Base-by-base conservation (phyloP, 192 early-diverging fungal genomes). In the Podila epicladia region DNA sequence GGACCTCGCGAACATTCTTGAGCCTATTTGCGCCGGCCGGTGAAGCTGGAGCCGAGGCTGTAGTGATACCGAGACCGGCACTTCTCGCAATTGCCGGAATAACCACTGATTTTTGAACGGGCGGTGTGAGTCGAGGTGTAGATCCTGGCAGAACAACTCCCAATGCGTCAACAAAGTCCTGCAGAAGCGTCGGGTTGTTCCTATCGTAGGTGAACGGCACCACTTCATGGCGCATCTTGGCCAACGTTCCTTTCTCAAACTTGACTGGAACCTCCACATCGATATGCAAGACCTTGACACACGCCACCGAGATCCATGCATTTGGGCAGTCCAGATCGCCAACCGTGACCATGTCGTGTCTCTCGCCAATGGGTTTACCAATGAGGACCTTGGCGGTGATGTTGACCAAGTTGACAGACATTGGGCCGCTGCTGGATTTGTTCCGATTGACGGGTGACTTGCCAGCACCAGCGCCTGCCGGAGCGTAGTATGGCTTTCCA, bases 351-450 rank as follows among this genome's bases (percentile, higher is more conserved):
- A 85, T 74, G n/a, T 79, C 74, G 29, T 78, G 69, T 58, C 74
- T 22, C 19, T 82, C 74, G 7, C 84, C 84, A 74, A 85, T 79
- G 3, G 84, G 84, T 33, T 85, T 85, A 0, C 75, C 75, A 24
- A 85, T 82, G n/a, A 85, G 26, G 12, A 65, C 75, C 26, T 68
- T 71, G 33, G 68, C 75, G 17, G 55, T 62, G 33, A 85, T 48
- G 6, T 48, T 60, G 41, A 80, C 77, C 71, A 80, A 73, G 57
- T 66, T 80, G 33, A 37, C 38, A 20, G 22, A 32, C 7, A 20
- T 26, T 13, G n/a, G 19, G 0, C 38, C 62, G 9, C 59, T 61
- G 59, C 5, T 12, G 9, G 63, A 5, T 20, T 31, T 32, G 7
- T 41, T 41, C 11, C 68, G 64, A 31, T 49, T 65, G 0, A 33